Evolutionary conservation across 768 basidiomycete species (phyloP).

Genomic region (Cystobasidium tubakii): DNA sequence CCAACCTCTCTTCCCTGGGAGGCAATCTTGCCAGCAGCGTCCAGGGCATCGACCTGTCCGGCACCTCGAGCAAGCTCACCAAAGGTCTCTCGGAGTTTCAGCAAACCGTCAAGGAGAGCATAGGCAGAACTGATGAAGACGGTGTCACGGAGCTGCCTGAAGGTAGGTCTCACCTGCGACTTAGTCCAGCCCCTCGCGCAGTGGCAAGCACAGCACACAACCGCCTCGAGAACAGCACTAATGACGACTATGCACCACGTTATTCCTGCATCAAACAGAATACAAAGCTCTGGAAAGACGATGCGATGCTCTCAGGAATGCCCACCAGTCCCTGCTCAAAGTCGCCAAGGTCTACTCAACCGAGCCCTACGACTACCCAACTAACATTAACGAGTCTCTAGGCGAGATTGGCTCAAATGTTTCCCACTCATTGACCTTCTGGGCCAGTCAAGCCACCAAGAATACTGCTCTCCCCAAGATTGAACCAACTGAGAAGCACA

Average conservation of each 20-base stretch:
- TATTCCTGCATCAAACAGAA: slow-evolving; percentile 54
- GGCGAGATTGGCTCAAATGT: slow-evolving; percentile 66
- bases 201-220: neutral
- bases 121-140: slow-evolving; percentile 80
- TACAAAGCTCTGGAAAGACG: slow-evolving; percentile 92
- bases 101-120: slow-evolving; percentile 57
- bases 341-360: slow-evolving; percentile 81
- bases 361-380: slow-evolving; percentile 63
- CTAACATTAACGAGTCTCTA: slow-evolving; percentile 61
- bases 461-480: slow-evolving; percentile 54
- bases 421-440: slow-evolving; percentile 68
- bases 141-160: slow-evolving; percentile 92
- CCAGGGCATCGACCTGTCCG: slow-evolving; percentile 37
- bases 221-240: neutral
- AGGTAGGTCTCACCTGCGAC: slow-evolving; percentile 53
- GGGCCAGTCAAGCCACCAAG: slow-evolving; percentile 58
- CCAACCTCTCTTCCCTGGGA: slow-evolving; percentile 14
- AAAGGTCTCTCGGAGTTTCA: slow-evolving; percentile 38
- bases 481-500: slow-evolving; percentile 58
- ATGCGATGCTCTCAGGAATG: slow-evolving; percentile 75
- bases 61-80: slow-evolving; percentile 34
- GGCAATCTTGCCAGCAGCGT: slow-evolving; percentile 31
- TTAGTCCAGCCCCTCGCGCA: neutral
- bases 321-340: slow-evolving; percentile 56
- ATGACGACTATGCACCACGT: neutral